Evolutionary conservation across 1,284 basidiomycete species (phyloP).

Genomic region (Cerrena zonata): DNA sequence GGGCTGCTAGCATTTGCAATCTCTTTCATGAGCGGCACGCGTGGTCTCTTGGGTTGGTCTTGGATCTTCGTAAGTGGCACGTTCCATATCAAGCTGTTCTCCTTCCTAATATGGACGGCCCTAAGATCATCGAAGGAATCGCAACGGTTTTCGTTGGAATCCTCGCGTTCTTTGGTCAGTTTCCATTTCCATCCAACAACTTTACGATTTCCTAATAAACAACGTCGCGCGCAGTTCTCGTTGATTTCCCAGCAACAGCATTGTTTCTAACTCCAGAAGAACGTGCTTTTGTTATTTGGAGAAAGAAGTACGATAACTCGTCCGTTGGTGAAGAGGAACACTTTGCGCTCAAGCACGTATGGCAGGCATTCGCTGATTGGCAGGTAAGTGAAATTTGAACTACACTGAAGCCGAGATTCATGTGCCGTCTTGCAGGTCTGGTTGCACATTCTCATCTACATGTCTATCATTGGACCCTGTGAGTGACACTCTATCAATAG

Average conservation of each 20-base stretch:
- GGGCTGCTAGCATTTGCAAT: slow-evolving; percentile 35
- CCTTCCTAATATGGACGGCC: neutral
- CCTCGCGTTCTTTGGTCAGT: slow-evolving; percentile 40
- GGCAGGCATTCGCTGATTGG: slow-evolving; percentile 57
- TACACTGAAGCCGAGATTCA: no score
- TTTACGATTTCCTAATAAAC: neutral
- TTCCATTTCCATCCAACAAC: neutral
- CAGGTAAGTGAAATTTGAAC: no score
- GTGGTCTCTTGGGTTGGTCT: slow-evolving; percentile 33
- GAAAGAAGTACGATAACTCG: slow-evolving; percentile 51
- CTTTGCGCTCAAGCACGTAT: slow-evolving; percentile 49
- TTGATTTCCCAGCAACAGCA: slow-evolving; percentile 55
- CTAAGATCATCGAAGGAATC: slow-evolving; percentile 48
- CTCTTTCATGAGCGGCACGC: slow-evolving; percentile 32
- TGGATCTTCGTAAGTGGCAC: slow-evolving; percentile 38
- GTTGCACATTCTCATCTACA: slow-evolving; percentile 54
- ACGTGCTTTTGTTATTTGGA: slow-evolving; percentile 52
- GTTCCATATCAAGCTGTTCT: neutral
- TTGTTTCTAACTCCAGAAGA: slow-evolving; percentile 57
- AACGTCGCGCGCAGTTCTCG: slow-evolving; percentile 34
- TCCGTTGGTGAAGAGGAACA: slow-evolving; percentile 61
- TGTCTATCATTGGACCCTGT: slow-evolving; percentile 57
- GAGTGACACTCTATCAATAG: slow-evolving; percentile 22
- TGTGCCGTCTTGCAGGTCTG: slow-evolving; percentile 40
- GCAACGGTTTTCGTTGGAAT: slow-evolving; percentile 46